Base-by-base conservation (phyloP, 129 eudicot species). In the Ambrosia trifida region DNA sequence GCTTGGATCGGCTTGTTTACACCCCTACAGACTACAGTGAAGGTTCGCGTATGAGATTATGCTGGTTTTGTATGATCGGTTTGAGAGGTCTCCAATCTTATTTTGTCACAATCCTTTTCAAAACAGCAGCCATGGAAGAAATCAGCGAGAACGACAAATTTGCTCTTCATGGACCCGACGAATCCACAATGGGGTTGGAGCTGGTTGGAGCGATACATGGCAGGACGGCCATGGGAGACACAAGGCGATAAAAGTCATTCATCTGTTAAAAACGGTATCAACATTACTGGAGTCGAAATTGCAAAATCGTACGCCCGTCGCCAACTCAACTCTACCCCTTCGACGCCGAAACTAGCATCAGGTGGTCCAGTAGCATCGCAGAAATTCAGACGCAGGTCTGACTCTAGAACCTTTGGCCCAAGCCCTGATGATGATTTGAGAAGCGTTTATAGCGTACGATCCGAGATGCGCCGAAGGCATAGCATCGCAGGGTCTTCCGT, bases 101-200 rank as follows among this genome's bases (percentile, higher is more conserved):
- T 7, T 11, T 32, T 17, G 50, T 31, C 50, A 36, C n/a, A 12
- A 35, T 51, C 49, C 18, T 71, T 58, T 60, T 67, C 10, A 5
- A 38, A 69, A 78, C 89, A 88, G 91, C 87, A 89, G 83, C 84
- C 89, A 28, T 86, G 95, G 98, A 93, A 89, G 85, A 87, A 87
- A 68, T 63, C 95, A 24, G 57, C 84, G 11, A 87, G 83, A 76
- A 70, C 91, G 3, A 43, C 88, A 36, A 85, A 84, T 83, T 68
- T 89, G 66, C 83, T 89, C 12, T 93, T 86, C 81, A 89, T 87
- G 98, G 98, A 89, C 76, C 96, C 91, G 3, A 87, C 87, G 7
- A 93, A 89, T 80, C 98, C 96, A 2, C 98, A 89, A 44, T 93
- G 98, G 96, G 98, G 98, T n/a, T 93, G 98, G 98, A 93, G 98